A percentile compares a stretch with the other conserved stretches of the same genome.
Evolutionary conservation across 139 green algal species (phyloP).

Genomic region (Chlorokybus atmophyticus): DNA sequence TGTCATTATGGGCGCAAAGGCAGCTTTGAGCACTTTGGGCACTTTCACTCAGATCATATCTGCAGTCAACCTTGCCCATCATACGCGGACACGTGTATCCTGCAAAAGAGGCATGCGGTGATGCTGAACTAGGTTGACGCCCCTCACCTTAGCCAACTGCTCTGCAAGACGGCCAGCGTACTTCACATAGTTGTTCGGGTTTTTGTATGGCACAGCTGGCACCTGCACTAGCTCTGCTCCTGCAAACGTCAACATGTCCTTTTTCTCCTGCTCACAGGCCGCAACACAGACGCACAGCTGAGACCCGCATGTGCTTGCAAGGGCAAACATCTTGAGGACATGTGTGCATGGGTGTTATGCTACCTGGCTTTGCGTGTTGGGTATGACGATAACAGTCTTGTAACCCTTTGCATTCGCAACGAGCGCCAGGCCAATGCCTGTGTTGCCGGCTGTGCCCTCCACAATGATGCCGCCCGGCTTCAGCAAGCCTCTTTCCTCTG

Average conservation of each 20-base stretch:
- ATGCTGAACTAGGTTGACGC: not conserved
- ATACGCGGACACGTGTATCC: too few relatives aligned
- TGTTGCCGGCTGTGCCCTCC: constrained; percentile 77
- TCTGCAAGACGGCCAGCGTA: constrained; percentile 22
- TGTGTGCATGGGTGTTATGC: not conserved
- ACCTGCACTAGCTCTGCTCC: constrained; percentile 26
- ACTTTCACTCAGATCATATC: too few relatives aligned
- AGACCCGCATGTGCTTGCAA: too few relatives aligned
- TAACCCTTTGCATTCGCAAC: constrained; percentile 28
- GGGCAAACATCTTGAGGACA: too few relatives aligned
- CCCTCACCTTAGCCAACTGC: constrained; percentile 22
- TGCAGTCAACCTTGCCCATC: too few relatives aligned
- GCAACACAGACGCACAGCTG: too few relatives aligned
- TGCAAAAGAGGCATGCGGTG: too few relatives aligned
- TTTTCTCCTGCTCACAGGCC: constrained; percentile 31
- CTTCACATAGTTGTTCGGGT: constrained; percentile 32
- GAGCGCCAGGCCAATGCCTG: constrained; percentile 77
- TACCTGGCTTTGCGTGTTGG: constrained; percentile 24
- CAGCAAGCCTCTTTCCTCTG: constrained; percentile 4
- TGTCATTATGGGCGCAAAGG: not conserved
- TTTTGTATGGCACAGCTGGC: constrained; percentile 30
- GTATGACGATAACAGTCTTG: constrained; percentile 40
- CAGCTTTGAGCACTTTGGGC: not conserved
- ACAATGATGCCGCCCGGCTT: constrained; percentile 49
- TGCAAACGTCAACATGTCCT: constrained; percentile 28